Evolutionary conservation across 163 green algal species (phyloP), one percentile per base, ranked within the genome.

Genomic region (Chlorella variabilis): DNA sequence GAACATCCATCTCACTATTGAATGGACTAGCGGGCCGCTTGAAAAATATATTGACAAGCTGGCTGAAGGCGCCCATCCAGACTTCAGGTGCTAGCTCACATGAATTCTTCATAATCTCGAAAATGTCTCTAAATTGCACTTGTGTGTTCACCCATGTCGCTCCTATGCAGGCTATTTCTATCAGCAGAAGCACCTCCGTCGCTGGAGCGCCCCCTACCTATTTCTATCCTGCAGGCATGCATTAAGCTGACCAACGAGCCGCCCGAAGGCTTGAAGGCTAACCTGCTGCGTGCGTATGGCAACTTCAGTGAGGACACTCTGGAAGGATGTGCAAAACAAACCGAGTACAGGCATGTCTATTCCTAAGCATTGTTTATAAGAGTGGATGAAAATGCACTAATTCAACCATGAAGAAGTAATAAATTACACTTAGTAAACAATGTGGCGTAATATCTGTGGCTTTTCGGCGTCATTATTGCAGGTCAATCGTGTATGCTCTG

Each of bases 211-310:
- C 83, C 86, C 0, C 90, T 98, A 80, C 95, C 95, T 27, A 94
- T 97, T 81, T 94, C 89, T 15, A 87, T 98, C 81, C 89, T 98
- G 45, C 77, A 83, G 36, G 38, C 56, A 85, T 92, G 78, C 74
- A 94, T 98, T 86, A 98, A 98, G 87, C 91, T 98, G 9, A 98
- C 93, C 61, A 98, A 98, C 65, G 95, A 98, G 89, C 95, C 95
- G 25, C 95, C 95, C 9, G 91, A 97, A 84, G 94, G 95, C 45
- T 81, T 97, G 25, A 90, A 93, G 73, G 91, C 92, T 61, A 98
- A 98, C 86, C 86, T 98, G 79, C 67, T 87, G 29, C 91, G 95
- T 36, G 94, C 95, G 2, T 97, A 93, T 78, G 89, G 84, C 78
- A 88, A 94, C 38, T 98, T 96, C 84, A 94, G 88, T 63, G 95